phyloP scores from a whole-genome alignment of 139 green algal genomes.

The Gonium pectorale region DNA sequence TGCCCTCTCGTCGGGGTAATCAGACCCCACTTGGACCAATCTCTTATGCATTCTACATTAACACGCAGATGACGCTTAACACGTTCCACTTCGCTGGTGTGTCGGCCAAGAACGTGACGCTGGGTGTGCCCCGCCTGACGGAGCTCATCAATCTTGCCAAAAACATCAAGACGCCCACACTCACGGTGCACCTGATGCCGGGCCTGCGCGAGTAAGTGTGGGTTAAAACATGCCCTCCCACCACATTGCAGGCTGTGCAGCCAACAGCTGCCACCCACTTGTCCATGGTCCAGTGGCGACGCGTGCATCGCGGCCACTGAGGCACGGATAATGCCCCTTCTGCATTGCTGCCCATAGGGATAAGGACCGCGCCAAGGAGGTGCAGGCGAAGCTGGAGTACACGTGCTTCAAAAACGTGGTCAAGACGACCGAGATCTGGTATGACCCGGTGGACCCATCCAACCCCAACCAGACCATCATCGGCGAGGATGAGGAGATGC shows the following conservation, averaged over 20 bases:
- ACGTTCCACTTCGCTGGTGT: conserved; percentile 98
- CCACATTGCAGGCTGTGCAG: too few relatives aligned
- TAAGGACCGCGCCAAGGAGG: conserved; percentile 82
- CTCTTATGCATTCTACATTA: too few relatives aligned
- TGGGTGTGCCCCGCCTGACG: conserved; percentile 96
- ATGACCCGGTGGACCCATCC: conserved; percentile 63
- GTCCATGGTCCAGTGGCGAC: too few relatives aligned
- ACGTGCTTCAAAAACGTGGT: conserved; percentile 88
- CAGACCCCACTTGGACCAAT: too few relatives aligned
- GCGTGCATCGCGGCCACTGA: too few relatives aligned
- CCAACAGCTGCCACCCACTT: too few relatives aligned
- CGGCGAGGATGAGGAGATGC: conserved; percentile 90
- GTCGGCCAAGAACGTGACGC: conserved; percentile 98
- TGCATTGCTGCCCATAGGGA: conserved; percentile 49
- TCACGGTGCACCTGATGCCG: conserved; percentile 88
- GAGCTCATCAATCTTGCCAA: conserved; percentile 99
- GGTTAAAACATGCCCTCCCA: too few relatives aligned
- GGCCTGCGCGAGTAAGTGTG: conserved; percentile 36
- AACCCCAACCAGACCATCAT: conserved; percentile 84
- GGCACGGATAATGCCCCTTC: not conserved
- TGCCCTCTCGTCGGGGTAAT: not conserved
- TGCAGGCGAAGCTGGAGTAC: conserved; percentile 97
- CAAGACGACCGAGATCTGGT: conserved; percentile 50
- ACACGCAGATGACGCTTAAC: conserved; percentile 96
- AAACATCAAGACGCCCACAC: conserved; percentile 97